Evolutionary conservation across 2,329 filamentous ascomycete species (phyloP), one percentile per base, ranked within the genome.

Genomic region (Fusarium xylarioides): DNA sequence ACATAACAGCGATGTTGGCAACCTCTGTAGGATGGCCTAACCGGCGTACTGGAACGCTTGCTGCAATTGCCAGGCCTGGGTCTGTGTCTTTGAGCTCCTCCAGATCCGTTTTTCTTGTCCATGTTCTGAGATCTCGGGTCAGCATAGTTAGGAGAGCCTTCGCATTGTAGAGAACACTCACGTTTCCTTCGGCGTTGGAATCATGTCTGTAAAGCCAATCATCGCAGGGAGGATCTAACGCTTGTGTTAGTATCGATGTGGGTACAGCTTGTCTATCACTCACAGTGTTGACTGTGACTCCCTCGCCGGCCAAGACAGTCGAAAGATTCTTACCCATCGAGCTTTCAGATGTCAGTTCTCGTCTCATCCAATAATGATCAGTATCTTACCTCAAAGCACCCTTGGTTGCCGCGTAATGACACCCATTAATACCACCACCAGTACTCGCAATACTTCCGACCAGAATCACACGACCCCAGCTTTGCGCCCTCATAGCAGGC

Each of bases 191-290:
- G 81, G 80, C 1, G 77, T 76, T 2, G 80, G 79, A 16, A 82
- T 82, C 80, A 82, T 81, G 23, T 79, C 80, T 10, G 80, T 82
- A 18, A 77, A 74, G 0, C 79, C 80, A 32, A 82, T 82, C 80
- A 82, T 82, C 4, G 80, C 80, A 0, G 80, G 80, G 3, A 79
- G 68, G 2, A 82, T 78, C 80, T 66, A 0, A 0, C 4, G 7
- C 1, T 15, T 0, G 0, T 3, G 11, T 71, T 4, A 66, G 44
- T 16, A 12, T 15, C 4, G 3, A 4, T 2, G 7, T 0, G 14
- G 1, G 4, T 6, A 4, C 4, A 46, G 7, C 5, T 7, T 7
- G 21, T 2, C 15, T 3, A 7, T n/a, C n/a, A 46, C 79, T 70
- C 59, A 80, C 80, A 8, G 79, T 77, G 34, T 82, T 82, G 5